phyloP scores from a whole-genome alignment of 345 rosid species.

The Sonneratia alba region DNA sequence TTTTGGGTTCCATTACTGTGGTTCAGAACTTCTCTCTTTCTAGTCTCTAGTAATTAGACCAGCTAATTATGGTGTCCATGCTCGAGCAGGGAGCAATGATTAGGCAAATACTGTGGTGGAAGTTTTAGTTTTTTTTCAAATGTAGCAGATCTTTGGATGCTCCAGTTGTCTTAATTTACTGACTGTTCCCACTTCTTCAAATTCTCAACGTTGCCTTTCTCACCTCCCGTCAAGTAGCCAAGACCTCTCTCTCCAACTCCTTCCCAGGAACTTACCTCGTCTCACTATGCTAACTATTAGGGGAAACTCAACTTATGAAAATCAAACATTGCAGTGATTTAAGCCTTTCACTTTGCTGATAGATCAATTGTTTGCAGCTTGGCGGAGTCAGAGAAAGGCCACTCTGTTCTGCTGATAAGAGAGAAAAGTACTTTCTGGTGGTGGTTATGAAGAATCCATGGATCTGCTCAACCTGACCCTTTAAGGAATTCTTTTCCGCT shows the following conservation, averaged over 20 bases:
- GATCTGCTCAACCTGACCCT: constrained; percentile 25
- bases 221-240: too few relatives aligned
- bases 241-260: too few relatives aligned
- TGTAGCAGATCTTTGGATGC: not conserved
- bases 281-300: not conserved
- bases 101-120: constrained; percentile 8
- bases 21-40: not conserved
- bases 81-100: not conserved
- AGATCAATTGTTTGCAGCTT: not conserved
- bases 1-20: not conserved
- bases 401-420: constrained; percentile 8
- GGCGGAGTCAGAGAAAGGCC: constrained; percentile 11
- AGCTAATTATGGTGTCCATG: not conserved
- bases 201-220: too few relatives aligned
- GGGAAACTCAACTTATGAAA: not conserved
- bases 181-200: not conserved
- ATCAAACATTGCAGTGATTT: not conserved
- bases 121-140: constrained; percentile 7
- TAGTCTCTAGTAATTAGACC: not conserved
- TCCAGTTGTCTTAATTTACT: not conserved
- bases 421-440: not conserved
- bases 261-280: not conserved
- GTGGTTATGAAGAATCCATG: constrained; percentile 12
- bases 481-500: constrained; percentile 4
- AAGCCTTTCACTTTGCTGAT: not conserved